phyloP scores from a whole-genome alignment of 805 yeast genomes.

The Pichia cabralensis region DNA sequence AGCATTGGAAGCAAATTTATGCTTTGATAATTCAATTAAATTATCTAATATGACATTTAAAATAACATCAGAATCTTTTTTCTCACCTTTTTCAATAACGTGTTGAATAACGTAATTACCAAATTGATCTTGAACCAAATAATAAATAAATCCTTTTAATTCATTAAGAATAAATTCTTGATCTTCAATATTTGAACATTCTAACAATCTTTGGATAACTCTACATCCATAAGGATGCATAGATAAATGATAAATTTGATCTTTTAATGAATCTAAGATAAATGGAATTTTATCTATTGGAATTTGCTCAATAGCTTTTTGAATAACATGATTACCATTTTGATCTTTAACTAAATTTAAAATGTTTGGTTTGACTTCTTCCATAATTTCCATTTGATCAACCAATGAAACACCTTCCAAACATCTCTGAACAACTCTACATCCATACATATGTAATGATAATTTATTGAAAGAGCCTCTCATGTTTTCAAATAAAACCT shows the following conservation, averaged over 20 bases:
- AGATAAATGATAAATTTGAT: slow-evolving; percentile 72
- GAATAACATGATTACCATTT: slow-evolving; percentile 96
- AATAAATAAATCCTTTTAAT: slow-evolving; percentile 59
- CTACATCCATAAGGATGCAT: slow-evolving; percentile 98
- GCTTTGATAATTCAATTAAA: slow-evolving; percentile 73
- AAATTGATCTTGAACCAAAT: slow-evolving; percentile 87
- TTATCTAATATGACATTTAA: slow-evolving; percentile 55
- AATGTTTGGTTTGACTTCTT: slow-evolving; percentile 54
- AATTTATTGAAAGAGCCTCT: slow-evolving; percentile 62
- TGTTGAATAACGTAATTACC: slow-evolving; percentile 98
- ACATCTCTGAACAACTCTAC: slow-evolving; percentile 94
- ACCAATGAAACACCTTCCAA: slow-evolving; percentile 57
- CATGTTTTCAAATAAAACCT: slow-evolving; percentile 60
- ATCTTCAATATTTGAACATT: slow-evolving; percentile 58
- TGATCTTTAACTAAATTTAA: slow-evolving; percentile 80
- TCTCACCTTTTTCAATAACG: slow-evolving; percentile 74
- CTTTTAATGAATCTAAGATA: slow-evolving; percentile 59
- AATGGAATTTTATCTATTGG: slow-evolving; percentile 64
- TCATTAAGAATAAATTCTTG: slow-evolving; percentile 61
- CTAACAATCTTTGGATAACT: slow-evolving; percentile 86
- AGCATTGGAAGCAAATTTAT: slow-evolving; percentile 95
- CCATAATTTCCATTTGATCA: slow-evolving; percentile 58
- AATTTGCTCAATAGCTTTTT: slow-evolving; percentile 81
- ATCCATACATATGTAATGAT: slow-evolving; percentile 94
- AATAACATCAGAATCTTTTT: slow-evolving; percentile 46